Conservation (phyloP, 192 early-diverging fungal species). For the Coemansia sp. region DNA sequence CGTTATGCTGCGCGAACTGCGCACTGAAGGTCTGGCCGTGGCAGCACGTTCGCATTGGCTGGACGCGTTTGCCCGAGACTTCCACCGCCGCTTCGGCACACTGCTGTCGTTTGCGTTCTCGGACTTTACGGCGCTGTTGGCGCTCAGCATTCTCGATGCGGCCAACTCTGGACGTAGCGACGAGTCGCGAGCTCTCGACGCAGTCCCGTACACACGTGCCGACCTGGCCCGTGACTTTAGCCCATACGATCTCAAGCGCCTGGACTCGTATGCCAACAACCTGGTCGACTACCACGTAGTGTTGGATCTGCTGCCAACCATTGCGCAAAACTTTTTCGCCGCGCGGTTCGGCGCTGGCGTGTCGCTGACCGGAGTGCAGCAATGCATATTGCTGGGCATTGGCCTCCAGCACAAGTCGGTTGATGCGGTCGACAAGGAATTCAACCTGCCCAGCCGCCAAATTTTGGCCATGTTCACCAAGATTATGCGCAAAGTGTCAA, state of each 20-base stretch:
- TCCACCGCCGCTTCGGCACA: conserved; percentile 84
- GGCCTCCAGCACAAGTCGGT: conserved; percentile 93
- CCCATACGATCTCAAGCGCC: conserved; percentile 87
- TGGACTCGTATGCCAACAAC: conserved; percentile 95
- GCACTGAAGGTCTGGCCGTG: conserved; percentile 53
- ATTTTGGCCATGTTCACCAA: conserved; percentile 94
- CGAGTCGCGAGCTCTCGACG: conserved; percentile 27
- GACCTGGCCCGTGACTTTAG: conserved; percentile 43
- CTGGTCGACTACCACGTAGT: conserved; percentile 98
- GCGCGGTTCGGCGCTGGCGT: conserved; percentile 58
- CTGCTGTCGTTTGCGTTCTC: conserved; percentile 88
- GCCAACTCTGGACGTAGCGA: conserved; percentile 52
- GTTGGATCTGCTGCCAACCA: conserved; percentile 82
- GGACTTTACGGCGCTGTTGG: conserved; percentile 75
- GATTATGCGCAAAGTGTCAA: conserved; percentile 81
- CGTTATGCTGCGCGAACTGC: conserved; percentile 88
- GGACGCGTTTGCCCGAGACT: conserved; percentile 85
- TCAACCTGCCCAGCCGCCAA: conserved; percentile 79
- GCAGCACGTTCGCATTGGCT: conserved; percentile 70
- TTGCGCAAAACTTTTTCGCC: conserved; percentile 81
- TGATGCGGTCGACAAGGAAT: conserved; percentile 84
- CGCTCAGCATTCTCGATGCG: conserved; percentile 82
- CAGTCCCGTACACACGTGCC: conserved; percentile 13
- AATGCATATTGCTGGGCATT: conserved; percentile 80
- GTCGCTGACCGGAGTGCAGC: conserved; percentile 82